A percentile compares a stretch with the other conserved stretches of the same genome.
These are phyloP conservation scores for Polysphondylium violaceum DNA, from an alignment of 78 protist genomes.

Conservation along the genomic window DNA sequence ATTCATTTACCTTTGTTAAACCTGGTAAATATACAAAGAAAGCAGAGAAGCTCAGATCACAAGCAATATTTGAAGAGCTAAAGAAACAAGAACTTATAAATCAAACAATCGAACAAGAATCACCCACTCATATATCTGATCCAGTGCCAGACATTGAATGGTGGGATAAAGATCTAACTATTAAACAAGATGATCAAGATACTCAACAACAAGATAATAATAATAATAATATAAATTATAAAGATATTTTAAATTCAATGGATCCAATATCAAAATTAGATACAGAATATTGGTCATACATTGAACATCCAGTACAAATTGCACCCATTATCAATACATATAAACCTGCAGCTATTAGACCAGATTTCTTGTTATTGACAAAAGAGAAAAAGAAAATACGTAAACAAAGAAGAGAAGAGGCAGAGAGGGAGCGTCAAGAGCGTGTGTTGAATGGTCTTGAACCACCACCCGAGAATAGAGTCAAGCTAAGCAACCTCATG, in stretches of 20 bases:
- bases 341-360: constrained; percentile 32
- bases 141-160: constrained; percentile 70
- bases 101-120: not conserved
- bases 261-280: constrained; percentile 8
- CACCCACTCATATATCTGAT: not conserved
- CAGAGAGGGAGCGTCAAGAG: constrained; percentile 75
- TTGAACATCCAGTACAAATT: constrained; percentile 87
- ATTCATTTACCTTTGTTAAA: constrained; percentile 52
- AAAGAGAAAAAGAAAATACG: constrained; percentile 81
- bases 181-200: not conserved
- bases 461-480: constrained; percentile 81
- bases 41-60: constrained; percentile 36
- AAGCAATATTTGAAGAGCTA: constrained; percentile 44
- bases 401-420: constrained; percentile 39
- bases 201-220: not conserved
- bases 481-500: constrained; percentile 83
- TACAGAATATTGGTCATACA: constrained; percentile 34
- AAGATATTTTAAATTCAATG: not conserved
- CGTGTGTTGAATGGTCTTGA: constrained; percentile 66
- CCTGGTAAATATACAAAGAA: constrained; percentile 67
- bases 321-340: constrained; percentile 30
- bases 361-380: constrained; percentile 44
- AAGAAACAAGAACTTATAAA: not conserved
- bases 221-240: not conserved
- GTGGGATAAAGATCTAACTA: constrained; percentile 67